phyloP scores from a whole-genome alignment of 441 rosid genomes.

The Brassica balearica region DNA sequence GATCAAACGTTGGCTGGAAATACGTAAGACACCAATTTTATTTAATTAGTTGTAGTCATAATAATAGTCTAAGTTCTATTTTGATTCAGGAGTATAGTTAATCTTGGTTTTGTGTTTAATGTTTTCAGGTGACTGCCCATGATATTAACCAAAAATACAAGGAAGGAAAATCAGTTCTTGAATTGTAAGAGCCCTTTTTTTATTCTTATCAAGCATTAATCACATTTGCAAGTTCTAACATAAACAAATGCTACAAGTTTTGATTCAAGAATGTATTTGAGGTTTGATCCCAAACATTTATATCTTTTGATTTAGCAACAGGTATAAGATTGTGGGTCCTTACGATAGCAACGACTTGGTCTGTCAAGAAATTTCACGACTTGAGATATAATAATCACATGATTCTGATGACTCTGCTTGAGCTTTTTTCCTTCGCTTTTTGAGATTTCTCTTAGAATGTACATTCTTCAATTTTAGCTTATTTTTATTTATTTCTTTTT shows the following conservation, averaged over 20 bases:
- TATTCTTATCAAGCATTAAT: not conserved
- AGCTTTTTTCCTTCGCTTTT: not conserved
- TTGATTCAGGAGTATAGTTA: not conserved
- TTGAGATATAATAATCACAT: constrained; percentile 7
- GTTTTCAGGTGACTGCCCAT: constrained; percentile 77
- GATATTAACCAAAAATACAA: constrained; percentile 85
- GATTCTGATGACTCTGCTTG: constrained; percentile 22
- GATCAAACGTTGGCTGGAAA: constrained; percentile 95
- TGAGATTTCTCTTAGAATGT: constrained; percentile 5
- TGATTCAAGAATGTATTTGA: constrained; percentile 5
- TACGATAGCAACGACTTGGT: constrained; percentile 30
- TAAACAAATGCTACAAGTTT: not conserved
- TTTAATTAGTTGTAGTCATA: not conserved
- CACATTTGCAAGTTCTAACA: constrained; percentile 10
- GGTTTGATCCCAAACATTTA: constrained; percentile 15
- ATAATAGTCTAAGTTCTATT: not conserved
- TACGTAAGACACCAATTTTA: constrained; percentile 64
- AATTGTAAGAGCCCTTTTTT: constrained; percentile 62
- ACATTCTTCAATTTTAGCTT: constrained; percentile 23
- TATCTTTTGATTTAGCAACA: not conserved
- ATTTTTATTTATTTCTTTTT: not conserved
- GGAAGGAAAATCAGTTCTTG: constrained; percentile 96
- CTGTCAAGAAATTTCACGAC: constrained; percentile 16
- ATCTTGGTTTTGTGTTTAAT: constrained; percentile 30
- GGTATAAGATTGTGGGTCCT: constrained; percentile 39